Evolutionary conservation across 208 protist genomes (phyloP).

Genomic region (Trypanosoma conorhini): DNA sequence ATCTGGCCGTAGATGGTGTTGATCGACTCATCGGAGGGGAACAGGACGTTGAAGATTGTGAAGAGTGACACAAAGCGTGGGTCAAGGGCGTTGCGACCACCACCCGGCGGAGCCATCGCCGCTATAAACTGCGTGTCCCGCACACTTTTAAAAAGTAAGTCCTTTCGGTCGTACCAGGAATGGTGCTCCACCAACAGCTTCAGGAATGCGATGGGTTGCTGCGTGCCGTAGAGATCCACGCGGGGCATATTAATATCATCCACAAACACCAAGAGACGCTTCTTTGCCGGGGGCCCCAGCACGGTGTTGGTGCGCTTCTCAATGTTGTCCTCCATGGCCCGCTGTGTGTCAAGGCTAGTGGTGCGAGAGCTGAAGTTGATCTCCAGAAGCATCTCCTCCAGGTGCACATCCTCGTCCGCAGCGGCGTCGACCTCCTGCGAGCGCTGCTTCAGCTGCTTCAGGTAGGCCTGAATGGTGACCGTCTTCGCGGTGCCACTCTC

Average conservation of each 20-base stretch:
- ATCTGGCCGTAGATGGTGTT: slow-evolving; percentile 97
- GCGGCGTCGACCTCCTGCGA: slow-evolving; percentile 36
- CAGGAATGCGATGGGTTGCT: slow-evolving; percentile 99
- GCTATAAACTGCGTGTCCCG: slow-evolving; percentile 96
- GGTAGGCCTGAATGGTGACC: slow-evolving; percentile 96
- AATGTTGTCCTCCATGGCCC: slow-evolving; percentile 97
- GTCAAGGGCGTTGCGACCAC: slow-evolving; percentile 97
- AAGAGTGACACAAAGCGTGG: slow-evolving; percentile 98
- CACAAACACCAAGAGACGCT: slow-evolving; percentile 97
- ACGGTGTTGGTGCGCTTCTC: slow-evolving; percentile 97
- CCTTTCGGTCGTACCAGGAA: slow-evolving; percentile 97
- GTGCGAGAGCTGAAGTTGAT: slow-evolving; percentile 98
- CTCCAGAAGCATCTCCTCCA: slow-evolving; percentile 92
- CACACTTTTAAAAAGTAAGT: slow-evolving; percentile 96
- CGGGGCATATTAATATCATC: slow-evolving; percentile 99
- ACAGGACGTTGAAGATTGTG: slow-evolving; percentile 97
- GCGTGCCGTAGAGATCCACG: slow-evolving; percentile 98
- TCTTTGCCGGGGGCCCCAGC: slow-evolving; percentile 95
- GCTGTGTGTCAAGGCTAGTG: slow-evolving; percentile 95
- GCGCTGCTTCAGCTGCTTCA: slow-evolving; percentile 85
- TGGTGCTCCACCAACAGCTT: slow-evolving; percentile 97
- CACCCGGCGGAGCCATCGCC: slow-evolving; percentile 97
- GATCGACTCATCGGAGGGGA: slow-evolving; percentile 96
- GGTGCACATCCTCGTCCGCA: slow-evolving; percentile 65
- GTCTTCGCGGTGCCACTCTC: slow-evolving; percentile 99